Evolutionary conservation across 352 stramenopile species (phyloP).

Genomic region (Phytophthora multivora): DNA sequence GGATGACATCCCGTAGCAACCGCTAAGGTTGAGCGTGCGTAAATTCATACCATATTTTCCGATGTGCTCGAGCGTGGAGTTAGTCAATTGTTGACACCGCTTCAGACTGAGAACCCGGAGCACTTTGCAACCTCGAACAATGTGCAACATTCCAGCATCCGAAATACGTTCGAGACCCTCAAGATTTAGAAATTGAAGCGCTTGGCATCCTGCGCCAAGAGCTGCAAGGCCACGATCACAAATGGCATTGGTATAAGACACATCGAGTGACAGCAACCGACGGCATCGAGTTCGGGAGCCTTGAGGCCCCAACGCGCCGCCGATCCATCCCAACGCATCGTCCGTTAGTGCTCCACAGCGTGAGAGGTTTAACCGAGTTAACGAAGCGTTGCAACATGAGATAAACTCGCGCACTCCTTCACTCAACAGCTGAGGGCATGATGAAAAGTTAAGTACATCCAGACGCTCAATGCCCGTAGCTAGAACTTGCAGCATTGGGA

Average conservation of each 20-base stretch:
- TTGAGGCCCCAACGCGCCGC: conserved; percentile 63
- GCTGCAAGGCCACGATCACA: conserved; percentile 59
- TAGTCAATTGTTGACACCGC: conserved; percentile 64
- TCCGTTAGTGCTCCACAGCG: conserved; percentile 66
- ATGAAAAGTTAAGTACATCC: conserved; percentile 64
- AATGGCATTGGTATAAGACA: conserved; percentile 66
- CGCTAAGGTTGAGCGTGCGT: conserved; percentile 60
- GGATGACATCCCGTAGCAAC: conserved; percentile 68
- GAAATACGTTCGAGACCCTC: conserved; percentile 68
- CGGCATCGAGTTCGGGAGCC: conserved; percentile 66
- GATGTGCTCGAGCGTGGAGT: conserved; percentile 51
- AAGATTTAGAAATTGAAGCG: conserved; percentile 78
- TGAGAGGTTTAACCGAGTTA: conserved; percentile 67
- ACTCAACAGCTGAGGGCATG: conserved; percentile 52
- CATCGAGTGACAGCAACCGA: conserved; percentile 67
- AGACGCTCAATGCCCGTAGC: conserved; percentile 65
- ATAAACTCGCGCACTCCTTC: conserved; percentile 72
- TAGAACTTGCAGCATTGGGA: conserved; percentile 74
- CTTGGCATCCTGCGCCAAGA: conserved; percentile 50
- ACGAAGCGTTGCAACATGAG: conserved; percentile 61
- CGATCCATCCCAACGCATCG: conserved; percentile 74
- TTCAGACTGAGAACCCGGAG: conserved; percentile 69
- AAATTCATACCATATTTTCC: conserved; percentile 54
- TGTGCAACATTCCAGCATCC: conserved; percentile 46
- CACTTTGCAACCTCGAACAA: conserved; percentile 54